These are phyloP conservation scores for Heteromeles arbutifolia DNA, from an alignment of 306 rosid genomes.

Conservation along the genomic window DNA sequence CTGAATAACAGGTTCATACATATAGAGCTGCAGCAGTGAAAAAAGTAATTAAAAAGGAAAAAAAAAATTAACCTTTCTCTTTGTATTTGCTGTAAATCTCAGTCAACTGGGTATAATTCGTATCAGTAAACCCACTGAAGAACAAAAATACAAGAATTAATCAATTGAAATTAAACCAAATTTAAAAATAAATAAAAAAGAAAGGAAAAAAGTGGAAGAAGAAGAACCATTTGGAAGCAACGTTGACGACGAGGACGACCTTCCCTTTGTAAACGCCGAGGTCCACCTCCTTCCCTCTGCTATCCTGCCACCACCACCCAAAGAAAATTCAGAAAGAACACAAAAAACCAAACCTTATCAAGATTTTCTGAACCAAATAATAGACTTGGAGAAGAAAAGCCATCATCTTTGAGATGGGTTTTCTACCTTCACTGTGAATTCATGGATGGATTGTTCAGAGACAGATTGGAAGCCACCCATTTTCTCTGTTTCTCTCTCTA, in stretches of 20 bases:
- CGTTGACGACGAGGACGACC: conserved; percentile 81
- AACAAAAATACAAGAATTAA: not conserved
- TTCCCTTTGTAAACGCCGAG: conserved; percentile 66
- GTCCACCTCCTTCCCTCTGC: conserved; percentile 61
- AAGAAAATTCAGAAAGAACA: too few relatives aligned
- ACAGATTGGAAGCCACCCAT: conserved; percentile 82
- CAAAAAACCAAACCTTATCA: not conserved
- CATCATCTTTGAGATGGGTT: not conserved
- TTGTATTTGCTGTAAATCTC: conserved; percentile 62
- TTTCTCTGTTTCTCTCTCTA: not conserved
- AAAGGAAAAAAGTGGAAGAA: not conserved
- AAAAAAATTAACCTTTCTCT: conserved; percentile 41
- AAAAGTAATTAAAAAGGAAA: not conserved
- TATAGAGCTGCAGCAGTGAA: not conserved
- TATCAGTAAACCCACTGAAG: conserved; percentile 61
- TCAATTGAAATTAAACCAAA: not conserved
- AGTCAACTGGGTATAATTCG: conserved; percentile 78
- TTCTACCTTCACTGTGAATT: conserved; percentile 74
- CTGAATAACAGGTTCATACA: not conserved
- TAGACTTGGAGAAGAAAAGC: not conserved
- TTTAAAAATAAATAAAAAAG: not conserved
- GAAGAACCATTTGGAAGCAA: conserved; percentile 86
- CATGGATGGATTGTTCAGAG: conserved; percentile 61
- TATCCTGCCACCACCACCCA: conserved; percentile 42
- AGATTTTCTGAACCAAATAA: not conserved